These are phyloP conservation scores for Blastomyces parvus DNA, from an alignment of 2,329 filamentous ascomycete genomes.

Conservation along the genomic window DNA sequence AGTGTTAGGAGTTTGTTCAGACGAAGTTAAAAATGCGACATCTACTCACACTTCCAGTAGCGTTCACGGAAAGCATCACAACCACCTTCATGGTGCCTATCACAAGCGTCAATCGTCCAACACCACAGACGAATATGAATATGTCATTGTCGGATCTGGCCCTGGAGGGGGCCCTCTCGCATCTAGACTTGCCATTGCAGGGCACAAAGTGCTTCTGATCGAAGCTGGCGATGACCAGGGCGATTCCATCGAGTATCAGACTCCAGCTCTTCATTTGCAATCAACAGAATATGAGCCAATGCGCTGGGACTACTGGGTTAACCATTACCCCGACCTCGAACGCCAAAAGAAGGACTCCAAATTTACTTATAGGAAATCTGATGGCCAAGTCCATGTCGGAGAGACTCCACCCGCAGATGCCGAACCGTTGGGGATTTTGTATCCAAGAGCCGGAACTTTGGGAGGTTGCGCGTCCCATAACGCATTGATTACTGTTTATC, in stretches of 20 bases:
- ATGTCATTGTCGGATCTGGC: constrained; percentile 53
- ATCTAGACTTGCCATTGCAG: constrained; percentile 50
- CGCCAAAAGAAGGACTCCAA: constrained; percentile 50
- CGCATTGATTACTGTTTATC: constrained; percentile 50
- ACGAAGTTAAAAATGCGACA: neutral
- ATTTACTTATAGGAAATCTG: constrained; percentile 46
- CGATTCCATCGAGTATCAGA: constrained; percentile 41
- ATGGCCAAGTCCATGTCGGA: constrained; percentile 48
- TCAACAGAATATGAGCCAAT: constrained; percentile 48
- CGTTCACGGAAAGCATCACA: constrained; percentile 1
- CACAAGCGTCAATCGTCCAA: neutral
- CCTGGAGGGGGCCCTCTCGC: constrained; percentile 51
- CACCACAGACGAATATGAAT: constrained; percentile 42
- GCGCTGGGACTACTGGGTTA: constrained; percentile 56
- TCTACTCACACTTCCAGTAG: neutral
- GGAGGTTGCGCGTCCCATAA: constrained; percentile 54
- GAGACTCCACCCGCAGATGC: constrained; percentile 43
- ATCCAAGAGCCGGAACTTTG: constrained; percentile 47
- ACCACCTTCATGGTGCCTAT: neutral
- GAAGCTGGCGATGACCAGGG: constrained; percentile 53
- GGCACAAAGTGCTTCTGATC: constrained; percentile 51
- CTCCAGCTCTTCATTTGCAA: constrained; percentile 46
- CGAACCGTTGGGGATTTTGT: constrained; percentile 44
- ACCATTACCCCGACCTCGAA: constrained; percentile 48
- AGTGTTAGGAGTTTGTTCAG: neutral